These are phyloP conservation scores for Thraustochytrium sp. DNA, from an alignment of 352 stramenopile species.

Conservation along the genomic window DNA sequence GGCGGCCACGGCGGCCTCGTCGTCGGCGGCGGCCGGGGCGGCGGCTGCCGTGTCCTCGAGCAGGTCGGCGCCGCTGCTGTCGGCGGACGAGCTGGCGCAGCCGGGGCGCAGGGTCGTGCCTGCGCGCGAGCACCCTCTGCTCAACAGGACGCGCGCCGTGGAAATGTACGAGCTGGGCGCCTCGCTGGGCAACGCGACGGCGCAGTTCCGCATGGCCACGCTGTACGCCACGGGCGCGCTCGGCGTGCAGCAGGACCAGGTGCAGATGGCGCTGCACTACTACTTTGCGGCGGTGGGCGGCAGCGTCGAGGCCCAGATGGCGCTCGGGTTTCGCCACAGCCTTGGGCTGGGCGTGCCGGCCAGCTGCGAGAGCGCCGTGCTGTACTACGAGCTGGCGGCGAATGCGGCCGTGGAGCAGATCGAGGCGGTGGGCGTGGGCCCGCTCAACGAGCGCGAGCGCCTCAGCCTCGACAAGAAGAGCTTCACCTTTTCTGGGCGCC, in stretches of 20 bases:
- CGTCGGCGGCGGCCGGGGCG: too few relatives aligned
- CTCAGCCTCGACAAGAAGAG: slow-evolving; percentile 5
- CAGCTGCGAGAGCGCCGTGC: slow-evolving; percentile 70
- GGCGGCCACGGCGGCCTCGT: too few relatives aligned
- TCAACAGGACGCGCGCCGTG: slow-evolving; percentile 68
- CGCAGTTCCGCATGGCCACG: slow-evolving; percentile 75
- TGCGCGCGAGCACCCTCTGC: slow-evolving; percentile 45
- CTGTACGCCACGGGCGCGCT: slow-evolving; percentile 70
- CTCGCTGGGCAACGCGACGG: slow-evolving; percentile 54
- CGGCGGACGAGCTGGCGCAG: neutral
- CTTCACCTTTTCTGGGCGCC: neutral
- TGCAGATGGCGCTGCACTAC: slow-evolving; percentile 64
- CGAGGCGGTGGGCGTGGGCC: slow-evolving; percentile 53
- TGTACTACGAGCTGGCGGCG: slow-evolving; percentile 77
- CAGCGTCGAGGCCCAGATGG: slow-evolving; percentile 62
- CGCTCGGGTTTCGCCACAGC: slow-evolving; percentile 68
- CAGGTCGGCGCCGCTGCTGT: neutral
- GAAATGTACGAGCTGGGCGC: slow-evolving; percentile 63
- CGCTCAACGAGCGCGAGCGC: slow-evolving; percentile 21
- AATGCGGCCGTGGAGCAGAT: slow-evolving; percentile 66
- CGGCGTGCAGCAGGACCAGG: slow-evolving; percentile 63
- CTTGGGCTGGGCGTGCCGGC: slow-evolving; percentile 65
- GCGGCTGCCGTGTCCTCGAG: neutral
- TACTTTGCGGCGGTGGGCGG: slow-evolving; percentile 72
- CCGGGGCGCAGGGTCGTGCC: neutral